Conservation (phyloP, 2,329 filamentous ascomycete genomes). For the Fusarium kyushuense region DNA sequence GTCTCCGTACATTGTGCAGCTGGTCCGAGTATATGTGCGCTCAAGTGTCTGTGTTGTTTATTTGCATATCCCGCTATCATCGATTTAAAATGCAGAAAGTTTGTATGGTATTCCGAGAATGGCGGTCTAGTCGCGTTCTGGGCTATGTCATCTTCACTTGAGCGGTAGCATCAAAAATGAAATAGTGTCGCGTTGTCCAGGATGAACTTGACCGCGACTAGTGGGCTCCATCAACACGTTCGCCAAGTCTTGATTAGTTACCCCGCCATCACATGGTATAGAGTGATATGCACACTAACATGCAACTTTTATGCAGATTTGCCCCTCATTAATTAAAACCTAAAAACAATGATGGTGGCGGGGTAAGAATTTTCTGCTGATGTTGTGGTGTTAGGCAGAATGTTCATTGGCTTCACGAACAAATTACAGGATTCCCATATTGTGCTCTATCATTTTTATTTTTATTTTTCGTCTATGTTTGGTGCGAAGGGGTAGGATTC, state of each 20-base stretch:
- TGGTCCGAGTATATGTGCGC: slow-evolving; percentile 8
- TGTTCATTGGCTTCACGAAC: not conserved
- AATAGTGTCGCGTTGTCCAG: slow-evolving; percentile 26
- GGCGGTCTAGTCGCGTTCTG: slow-evolving; percentile 7
- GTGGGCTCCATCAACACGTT: slow-evolving; percentile 32
- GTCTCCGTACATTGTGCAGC: slow-evolving; percentile 81
- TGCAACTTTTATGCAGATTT: slow-evolving; percentile 20
- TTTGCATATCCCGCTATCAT: slow-evolving; percentile 1
- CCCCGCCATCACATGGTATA: slow-evolving; percentile 48
- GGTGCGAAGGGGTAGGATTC: slow-evolving; percentile 41
- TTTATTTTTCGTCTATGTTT: slow-evolving; percentile 45
- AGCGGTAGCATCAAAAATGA: slow-evolving; percentile 11
- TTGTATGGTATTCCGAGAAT: not conserved
- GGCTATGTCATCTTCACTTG: slow-evolving; percentile 20
- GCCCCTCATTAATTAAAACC: slow-evolving; percentile 36
- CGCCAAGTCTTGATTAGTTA: slow-evolving; percentile 28
- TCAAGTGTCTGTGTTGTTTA: not conserved
- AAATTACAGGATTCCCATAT: not conserved
- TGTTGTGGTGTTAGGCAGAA: not conserved
- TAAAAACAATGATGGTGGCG: slow-evolving; percentile 7
- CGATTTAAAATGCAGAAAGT: not conserved
- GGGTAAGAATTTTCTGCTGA: slow-evolving; percentile 4
- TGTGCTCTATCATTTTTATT: slow-evolving; percentile 22
- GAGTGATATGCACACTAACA: slow-evolving; percentile 33
- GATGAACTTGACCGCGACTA: slow-evolving; percentile 26